phyloP scores from a whole-genome alignment of 331 rosid species.

The Quercus lobata region DNA sequence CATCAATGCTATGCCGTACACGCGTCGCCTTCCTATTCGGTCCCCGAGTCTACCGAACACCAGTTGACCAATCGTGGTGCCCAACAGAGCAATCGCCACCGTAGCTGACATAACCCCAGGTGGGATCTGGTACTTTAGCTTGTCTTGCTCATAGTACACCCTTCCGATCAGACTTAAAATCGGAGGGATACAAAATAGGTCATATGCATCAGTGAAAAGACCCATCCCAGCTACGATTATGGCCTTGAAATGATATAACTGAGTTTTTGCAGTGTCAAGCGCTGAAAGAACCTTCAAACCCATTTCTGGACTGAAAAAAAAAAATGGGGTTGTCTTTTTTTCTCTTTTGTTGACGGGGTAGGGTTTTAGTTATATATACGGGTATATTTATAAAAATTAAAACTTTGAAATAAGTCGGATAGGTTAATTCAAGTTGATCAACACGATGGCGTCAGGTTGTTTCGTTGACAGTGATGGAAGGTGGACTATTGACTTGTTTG shows the following conservation, averaged over 20 bases:
- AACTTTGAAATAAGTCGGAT: not conserved
- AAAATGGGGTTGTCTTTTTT: too few species aligned
- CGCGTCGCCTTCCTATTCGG: slow-evolving; percentile 47
- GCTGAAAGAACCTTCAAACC: slow-evolving; percentile 57
- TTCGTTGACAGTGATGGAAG: not conserved
- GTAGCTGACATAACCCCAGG: slow-evolving; percentile 27
- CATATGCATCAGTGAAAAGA: slow-evolving; percentile 73
- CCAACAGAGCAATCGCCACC: slow-evolving; percentile 40
- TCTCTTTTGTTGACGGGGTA: not conserved
- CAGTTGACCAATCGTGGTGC: slow-evolving; percentile 55
- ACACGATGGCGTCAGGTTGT: not conserved
- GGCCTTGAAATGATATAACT: slow-evolving; percentile 76
- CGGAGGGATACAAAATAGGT: slow-evolving; percentile 67
- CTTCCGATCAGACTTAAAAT: slow-evolving; percentile 46
- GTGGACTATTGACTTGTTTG: not conserved
- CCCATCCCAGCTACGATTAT: slow-evolving; percentile 90
- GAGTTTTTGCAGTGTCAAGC: slow-evolving; percentile 64
- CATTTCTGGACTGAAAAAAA: not conserved
- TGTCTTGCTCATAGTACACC: slow-evolving; percentile 24
- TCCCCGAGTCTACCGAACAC: slow-evolving; percentile 61
- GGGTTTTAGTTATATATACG: not conserved
- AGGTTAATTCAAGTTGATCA: not conserved
- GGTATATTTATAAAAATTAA: not conserved
- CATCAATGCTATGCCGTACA: slow-evolving; percentile 52
- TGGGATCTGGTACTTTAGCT: not conserved